Evolutionary conservation across 495 filamentous ascomycete genomes (phyloP), one percentile per base, ranked within the genome.

Genomic region (Sphaerosporella brunnea): DNA sequence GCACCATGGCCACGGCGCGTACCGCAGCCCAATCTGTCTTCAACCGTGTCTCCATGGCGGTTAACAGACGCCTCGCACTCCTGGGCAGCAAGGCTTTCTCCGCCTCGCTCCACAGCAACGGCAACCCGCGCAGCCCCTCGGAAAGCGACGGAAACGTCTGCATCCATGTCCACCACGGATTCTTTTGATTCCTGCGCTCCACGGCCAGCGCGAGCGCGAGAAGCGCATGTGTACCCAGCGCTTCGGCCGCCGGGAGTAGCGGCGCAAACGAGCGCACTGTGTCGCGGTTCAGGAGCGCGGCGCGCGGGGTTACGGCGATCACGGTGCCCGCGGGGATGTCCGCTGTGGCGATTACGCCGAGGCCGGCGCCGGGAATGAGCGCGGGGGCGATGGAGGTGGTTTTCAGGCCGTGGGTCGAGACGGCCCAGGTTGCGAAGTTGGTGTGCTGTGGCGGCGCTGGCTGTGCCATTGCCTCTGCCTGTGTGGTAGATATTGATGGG

Each of bases 1-100:
- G 13, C 15, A 40, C 37, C 37, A 2, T 68, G 66, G 61, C 79
- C 88, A 5, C 60, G 55, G 1, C 60, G 2, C 56, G 51, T 5
- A 46, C 74, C 20, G 30, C 51, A 13, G 74, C 83, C 54, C 25
- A 62, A 25, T 79, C 78, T 3, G 78, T 80, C 0, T 68, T 84
- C 24, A 58, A 82, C 55, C 84, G 83, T 61, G 75, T 79, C 1
- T 68, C 80, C 19, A 74, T 32, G 7, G 28, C 28, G 28, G 7
- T 32, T 5, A 32, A 13, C 28, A 32, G 13, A 5, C 28, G 28
- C 13, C 28, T 32, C 28, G 28, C 28, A 5, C 7, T 5, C 5
- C 7, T 13, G 7, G 28, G 28, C 28, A 32, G 28, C 28, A 5
- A 5, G 7, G 28, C 28, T 13, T 13, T 5, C 28, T 13, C 13